Conservation (phyloP, 441 rosid species). For the Omphalea diandra region DNA sequence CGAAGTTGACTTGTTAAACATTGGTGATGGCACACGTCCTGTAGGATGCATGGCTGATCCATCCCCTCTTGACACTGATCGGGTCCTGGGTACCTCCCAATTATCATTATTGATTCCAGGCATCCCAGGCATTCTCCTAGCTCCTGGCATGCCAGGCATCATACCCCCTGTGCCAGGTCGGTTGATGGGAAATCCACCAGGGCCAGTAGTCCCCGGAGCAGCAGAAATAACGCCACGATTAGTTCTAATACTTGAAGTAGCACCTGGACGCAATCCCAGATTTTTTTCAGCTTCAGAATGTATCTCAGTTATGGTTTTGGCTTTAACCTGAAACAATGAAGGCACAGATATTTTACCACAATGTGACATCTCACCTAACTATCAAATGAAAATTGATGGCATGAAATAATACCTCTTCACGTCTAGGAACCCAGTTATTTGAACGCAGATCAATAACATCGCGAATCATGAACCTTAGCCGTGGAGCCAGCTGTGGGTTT, state of each 20-base stretch:
- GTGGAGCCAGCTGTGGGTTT: slow-evolving; percentile 64
- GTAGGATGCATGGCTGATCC: slow-evolving; percentile 36
- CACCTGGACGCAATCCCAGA: slow-evolving; percentile 92
- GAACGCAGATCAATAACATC: slow-evolving; percentile 74
- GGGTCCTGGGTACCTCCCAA: slow-evolving; percentile 75
- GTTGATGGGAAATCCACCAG: slow-evolving; percentile 57
- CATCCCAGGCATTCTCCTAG: slow-evolving; percentile 91
- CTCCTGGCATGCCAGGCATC: slow-evolving; percentile 93
- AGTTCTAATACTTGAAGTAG: slow-evolving; percentile 73
- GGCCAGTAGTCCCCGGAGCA: slow-evolving; percentile 41
- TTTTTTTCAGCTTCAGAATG: slow-evolving; percentile 88
- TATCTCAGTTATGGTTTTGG: slow-evolving; percentile 87
- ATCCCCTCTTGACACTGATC: slow-evolving; percentile 80
- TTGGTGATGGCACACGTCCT: slow-evolving; percentile 43
- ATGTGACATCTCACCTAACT: not conserved
- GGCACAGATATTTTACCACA: not conserved
- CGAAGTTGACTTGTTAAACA: slow-evolving; percentile 45
- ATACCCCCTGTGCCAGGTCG: slow-evolving; percentile 70
- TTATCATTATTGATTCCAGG: slow-evolving; percentile 76
- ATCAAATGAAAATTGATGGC: not conserved
- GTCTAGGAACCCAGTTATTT: slow-evolving; percentile 85
- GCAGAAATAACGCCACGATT: slow-evolving; percentile 55
- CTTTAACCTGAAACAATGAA: slow-evolving; percentile 59
- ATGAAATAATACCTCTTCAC: slow-evolving; percentile 68
- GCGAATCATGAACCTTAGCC: slow-evolving; percentile 75